Evolutionary conservation across 306 rosid species (phyloP).

Genomic region (Crataegus laevigata): DNA sequence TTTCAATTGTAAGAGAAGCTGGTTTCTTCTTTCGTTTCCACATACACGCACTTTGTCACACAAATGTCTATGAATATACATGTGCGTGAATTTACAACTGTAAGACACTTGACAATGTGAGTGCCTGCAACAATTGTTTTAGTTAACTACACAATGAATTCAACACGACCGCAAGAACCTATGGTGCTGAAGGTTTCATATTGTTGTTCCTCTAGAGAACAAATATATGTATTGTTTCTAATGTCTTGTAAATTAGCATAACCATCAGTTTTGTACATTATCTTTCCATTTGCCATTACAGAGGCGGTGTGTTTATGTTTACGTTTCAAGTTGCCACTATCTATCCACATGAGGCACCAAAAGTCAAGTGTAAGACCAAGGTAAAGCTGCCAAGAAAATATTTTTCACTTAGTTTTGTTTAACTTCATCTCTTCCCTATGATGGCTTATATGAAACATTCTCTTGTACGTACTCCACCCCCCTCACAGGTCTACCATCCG

Average conservation of each 20-base stretch:
- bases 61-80: background rate
- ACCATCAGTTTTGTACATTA: background rate
- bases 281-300: slow-evolving; percentile 1
- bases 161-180: background rate
- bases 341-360: slow-evolving; percentile 61
- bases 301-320: slow-evolving; percentile 49
- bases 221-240: background rate
- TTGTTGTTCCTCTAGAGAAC: too few species aligned
- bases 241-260: background rate
- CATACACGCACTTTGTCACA: background rate
- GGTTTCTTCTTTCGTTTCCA: background rate
- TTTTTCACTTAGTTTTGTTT: background rate
- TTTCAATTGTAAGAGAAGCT: background rate
- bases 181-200: background rate
- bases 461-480: background rate
- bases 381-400: slow-evolving; percentile 10
- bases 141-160: background rate
- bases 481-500: slow-evolving; percentile 58
- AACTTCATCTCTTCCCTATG: background rate
- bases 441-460: background rate
- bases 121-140: background rate
- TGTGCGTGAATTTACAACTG: background rate
- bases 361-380: slow-evolving; percentile 63
- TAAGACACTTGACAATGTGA: background rate
- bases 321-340: slow-evolving; percentile 47